phyloP scores from a whole-genome alignment of 2,329 filamentous ascomycete genomes.

The Dryadomyces quercus-mongolicae region DNA sequence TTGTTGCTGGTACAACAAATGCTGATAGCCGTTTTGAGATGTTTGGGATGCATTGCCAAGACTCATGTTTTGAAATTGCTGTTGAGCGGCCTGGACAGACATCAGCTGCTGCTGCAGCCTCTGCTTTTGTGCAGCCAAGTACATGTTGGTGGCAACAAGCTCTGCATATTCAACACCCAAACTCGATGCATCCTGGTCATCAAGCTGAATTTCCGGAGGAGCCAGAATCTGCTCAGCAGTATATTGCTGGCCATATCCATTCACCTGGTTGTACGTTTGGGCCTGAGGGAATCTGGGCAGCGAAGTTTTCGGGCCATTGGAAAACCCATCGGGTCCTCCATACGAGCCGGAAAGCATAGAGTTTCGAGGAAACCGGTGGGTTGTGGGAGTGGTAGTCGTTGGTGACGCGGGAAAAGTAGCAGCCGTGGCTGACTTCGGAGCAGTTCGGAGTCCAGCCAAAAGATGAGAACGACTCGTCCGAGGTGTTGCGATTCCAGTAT shows the following conservation, averaged over 20 bases:
- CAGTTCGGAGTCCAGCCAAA: conserved; percentile 83
- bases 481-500: conserved; percentile 64
- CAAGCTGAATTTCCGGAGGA: conserved; percentile 67
- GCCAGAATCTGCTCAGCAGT: conserved; percentile 82
- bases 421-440: conserved; percentile 72
- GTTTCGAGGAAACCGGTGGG: conserved; percentile 29
- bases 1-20: conserved; percentile 40
- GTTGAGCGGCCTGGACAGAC: conserved; percentile 68
- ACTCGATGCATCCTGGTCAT: conserved; percentile 54
- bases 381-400: conserved; percentile 24
- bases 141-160: conserved; percentile 80
- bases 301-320: conserved; percentile 45
- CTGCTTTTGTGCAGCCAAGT: conserved; percentile 89
- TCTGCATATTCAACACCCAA: conserved; percentile 87
- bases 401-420: conserved; percentile 46
- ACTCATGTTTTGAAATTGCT: conserved; percentile 70
- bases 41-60: conserved; percentile 43
- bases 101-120: conserved; percentile 87
- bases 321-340: conserved; percentile 28
- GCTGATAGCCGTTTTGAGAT: conserved; percentile 43
- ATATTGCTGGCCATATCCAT: conserved; percentile 34
- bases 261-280: conserved; percentile 12
- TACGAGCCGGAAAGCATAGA: conserved; percentile 30
- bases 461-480: conserved; percentile 92
- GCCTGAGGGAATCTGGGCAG: conserved; percentile 29